Evolutionary conservation across 192 early-diverging fungal species (phyloP).

Genomic region (Coemansia sp.): DNA sequence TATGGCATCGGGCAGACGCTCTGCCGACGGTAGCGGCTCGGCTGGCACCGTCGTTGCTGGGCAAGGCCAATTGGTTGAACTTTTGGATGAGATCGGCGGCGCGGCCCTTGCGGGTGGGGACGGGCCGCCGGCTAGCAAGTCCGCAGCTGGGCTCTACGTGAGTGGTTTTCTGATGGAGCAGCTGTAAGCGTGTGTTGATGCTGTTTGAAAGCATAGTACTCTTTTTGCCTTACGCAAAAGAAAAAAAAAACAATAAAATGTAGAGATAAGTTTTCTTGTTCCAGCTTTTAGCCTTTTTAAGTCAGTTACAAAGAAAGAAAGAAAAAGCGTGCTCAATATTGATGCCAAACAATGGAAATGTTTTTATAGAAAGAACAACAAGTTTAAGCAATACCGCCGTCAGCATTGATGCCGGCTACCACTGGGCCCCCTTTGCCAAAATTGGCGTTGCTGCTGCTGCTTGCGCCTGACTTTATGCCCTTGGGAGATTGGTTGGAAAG

Average conservation of each 20-base stretch:
- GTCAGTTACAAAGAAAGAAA: too few species aligned
- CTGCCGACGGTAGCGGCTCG: constrained; percentile 10
- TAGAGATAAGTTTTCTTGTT: not conserved
- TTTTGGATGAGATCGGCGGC: constrained; percentile 49
- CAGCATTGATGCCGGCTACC: not conserved
- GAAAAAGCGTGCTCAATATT: too few species aligned
- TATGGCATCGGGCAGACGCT: constrained; percentile 4
- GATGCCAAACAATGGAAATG: too few species aligned
- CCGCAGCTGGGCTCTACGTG: constrained; percentile 9
- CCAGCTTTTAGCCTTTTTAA: too few species aligned
- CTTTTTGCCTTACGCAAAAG: not conserved
- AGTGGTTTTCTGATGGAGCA: constrained; percentile 24
- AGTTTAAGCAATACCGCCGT: too few species aligned
- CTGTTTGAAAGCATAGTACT: constrained; percentile 25
- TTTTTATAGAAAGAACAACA: too few species aligned
- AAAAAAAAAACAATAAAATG: not conserved
- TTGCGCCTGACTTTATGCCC: not conserved
- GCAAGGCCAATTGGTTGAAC: constrained; percentile 38
- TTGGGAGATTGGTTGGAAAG: constrained; percentile 29
- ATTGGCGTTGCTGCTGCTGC: not conserved
- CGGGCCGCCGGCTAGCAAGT: constrained; percentile 10
- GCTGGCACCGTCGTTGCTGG: not conserved
- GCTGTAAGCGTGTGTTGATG: constrained; percentile 42
- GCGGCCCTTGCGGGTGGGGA: constrained; percentile 31
- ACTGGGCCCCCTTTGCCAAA: not conserved